These are phyloP conservation scores for Aspergillus sclerotioniger DNA, from an alignment of 495 filamentous ascomycete genomes.

Conservation along the genomic window DNA sequence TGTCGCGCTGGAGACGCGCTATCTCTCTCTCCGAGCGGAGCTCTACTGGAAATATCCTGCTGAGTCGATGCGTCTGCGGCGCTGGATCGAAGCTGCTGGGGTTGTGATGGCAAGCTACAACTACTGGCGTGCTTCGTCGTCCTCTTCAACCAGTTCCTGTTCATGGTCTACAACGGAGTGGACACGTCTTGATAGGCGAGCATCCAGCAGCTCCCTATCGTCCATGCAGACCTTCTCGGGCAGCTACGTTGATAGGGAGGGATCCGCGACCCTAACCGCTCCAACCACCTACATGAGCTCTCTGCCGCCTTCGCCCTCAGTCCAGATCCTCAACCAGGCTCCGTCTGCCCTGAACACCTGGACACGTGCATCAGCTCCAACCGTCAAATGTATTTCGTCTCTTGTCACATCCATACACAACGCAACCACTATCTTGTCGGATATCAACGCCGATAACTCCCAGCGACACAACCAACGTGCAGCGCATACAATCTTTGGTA, in stretches of 20 bases:
- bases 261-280: background rate
- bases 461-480: background rate
- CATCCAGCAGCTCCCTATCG: background rate
- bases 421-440: background rate
- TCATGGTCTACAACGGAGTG: background rate
- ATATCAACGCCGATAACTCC: background rate
- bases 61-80: background rate
- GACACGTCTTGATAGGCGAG: background rate
- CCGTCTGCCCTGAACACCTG: background rate
- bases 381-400: background rate
- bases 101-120: background rate
- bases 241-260: background rate
- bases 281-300: slow-evolving; percentile 4
- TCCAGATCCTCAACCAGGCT: background rate
- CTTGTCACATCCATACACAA: background rate
- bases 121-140: background rate
- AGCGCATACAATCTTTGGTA: background rate
- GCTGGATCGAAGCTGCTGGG: slow-evolving; percentile 2
- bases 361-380: background rate
- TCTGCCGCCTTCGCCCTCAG: background rate
- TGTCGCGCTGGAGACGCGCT: background rate
- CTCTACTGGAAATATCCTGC: slow-evolving; percentile 2
- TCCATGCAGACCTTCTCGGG: background rate
- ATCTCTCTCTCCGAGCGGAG: background rate
- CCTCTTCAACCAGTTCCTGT: background rate